Evolutionary conservation across 225 moss, liverwort and hornwort species (phyloP).

Genomic region (Polytrichum commune): DNA sequence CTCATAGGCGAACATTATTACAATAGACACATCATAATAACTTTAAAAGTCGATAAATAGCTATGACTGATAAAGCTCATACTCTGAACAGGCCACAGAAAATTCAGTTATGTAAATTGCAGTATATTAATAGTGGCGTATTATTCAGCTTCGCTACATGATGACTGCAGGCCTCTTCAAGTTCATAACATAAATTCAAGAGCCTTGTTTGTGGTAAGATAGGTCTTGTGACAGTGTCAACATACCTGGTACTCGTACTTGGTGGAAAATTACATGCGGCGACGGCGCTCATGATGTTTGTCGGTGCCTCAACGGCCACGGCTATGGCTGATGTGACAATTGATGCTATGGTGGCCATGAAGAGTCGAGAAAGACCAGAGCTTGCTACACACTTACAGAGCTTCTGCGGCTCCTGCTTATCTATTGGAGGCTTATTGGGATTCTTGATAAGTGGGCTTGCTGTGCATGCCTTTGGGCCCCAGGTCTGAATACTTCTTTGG

Average conservation of each 20-base stretch:
- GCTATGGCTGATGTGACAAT: conserved; percentile 94
- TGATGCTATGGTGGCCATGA: conserved; percentile 86
- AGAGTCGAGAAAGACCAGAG: conserved; percentile 77
- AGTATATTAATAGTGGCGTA: too few species aligned
- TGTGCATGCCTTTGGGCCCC: conserved; percentile 71
- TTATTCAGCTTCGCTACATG: too few species aligned
- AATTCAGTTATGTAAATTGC: too few species aligned
- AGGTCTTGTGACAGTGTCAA: conserved; percentile 58
- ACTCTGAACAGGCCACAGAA: too few species aligned
- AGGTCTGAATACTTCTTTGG: conserved; percentile 40
- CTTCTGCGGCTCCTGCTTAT: conserved; percentile 55
- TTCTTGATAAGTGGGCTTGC: conserved; percentile 66
- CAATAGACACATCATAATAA: too few species aligned
- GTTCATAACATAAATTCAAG: background rate
- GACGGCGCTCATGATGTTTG: conserved; percentile 72
- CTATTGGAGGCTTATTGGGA: conserved; percentile 77
- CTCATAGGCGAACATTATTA: too few species aligned
- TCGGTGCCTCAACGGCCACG: conserved; percentile 41
- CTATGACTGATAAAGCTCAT: too few species aligned
- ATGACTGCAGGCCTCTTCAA: too few species aligned
- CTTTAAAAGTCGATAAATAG: too few species aligned
- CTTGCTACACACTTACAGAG: conserved; percentile 83
- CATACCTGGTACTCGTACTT: conserved; percentile 48
- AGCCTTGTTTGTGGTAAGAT: conserved; percentile 13
- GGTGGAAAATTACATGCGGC: conserved; percentile 80